A percentile compares a stretch with the other conserved stretches of the same genome.
phyloP scores from a whole-genome alignment of 768 basidiomycete genomes.

The Filobasidium wieringae region DNA sequence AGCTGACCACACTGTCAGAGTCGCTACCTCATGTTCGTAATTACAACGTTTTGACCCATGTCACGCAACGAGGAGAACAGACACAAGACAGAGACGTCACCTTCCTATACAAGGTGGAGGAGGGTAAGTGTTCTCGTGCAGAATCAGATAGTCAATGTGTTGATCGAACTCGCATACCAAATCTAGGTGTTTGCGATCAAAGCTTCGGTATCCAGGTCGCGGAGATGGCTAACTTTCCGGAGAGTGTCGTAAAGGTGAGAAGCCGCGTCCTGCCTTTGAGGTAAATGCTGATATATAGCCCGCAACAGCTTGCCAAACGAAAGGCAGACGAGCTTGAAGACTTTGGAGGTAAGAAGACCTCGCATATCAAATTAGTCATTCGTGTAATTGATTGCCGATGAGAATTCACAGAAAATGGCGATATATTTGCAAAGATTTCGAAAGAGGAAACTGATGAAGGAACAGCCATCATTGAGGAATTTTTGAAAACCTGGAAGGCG shows the following conservation, averaged over 20 bases:
- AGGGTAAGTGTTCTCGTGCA: slow-evolving; percentile 47
- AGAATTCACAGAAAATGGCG: slow-evolving; percentile 32
- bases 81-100: slow-evolving; percentile 63
- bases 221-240: slow-evolving; percentile 91
- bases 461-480: slow-evolving; percentile 62
- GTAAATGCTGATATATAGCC: neutral
- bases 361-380: neutral
- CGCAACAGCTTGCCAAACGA: slow-evolving; percentile 62
- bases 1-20: slow-evolving; percentile 82
- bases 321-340: slow-evolving; percentile 88
- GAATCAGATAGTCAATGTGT: neutral
- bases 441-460: slow-evolving; percentile 63
- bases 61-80: slow-evolving; percentile 45
- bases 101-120: slow-evolving; percentile 59
- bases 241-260: slow-evolving; percentile 72
- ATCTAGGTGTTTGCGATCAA: slow-evolving; percentile 79
- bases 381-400: neutral
- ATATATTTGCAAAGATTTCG: slow-evolving; percentile 44
- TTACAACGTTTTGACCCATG: slow-evolving; percentile 88
- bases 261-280: neutral
- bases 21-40: slow-evolving; percentile 80
- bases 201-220: slow-evolving; percentile 99
- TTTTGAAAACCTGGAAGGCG: slow-evolving; percentile 57
- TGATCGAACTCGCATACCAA: neutral
- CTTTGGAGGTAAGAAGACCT: slow-evolving; percentile 49